Base-by-base conservation (phyloP, 768 basidiomycete genomes). In the Amanita muscaria region DNA sequence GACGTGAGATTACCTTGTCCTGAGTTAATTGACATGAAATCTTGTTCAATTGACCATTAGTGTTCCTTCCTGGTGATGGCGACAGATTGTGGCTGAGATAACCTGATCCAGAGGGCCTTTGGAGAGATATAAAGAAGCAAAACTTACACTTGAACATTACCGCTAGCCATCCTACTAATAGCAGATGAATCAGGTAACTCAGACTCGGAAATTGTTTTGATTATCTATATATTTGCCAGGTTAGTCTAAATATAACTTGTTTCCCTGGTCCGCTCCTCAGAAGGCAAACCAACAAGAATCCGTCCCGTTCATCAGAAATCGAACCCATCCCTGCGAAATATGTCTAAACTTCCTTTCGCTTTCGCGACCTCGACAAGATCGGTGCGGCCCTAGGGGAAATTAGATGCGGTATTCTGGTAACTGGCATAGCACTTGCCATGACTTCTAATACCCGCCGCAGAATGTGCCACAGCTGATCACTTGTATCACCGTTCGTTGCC, bases 401-500 rank as follows among this genome's bases (percentile, higher is more conserved):
- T n/a, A 42, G 50, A 25, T 56, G 34, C 32, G 44, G 33, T 40
- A 25, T 11, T 33, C 22, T 29, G 18, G 19, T 5, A n/a, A 29
- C 8, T 23, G 32, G 15, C 2, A 12, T 8, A 38, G 15, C 19
- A 63, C 74, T 40, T 49, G 88, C 91, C 91, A 97, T 84, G 25
- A 79, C 71, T 32, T 79, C 56, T 52, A 98, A 77, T 8, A 87
- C 78, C 33, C 91, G 76, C 47, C 87, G 74, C 19, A 99, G 73
- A 23, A 94, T 97, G 43, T 77, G 73, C 96, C 92, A 97, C 24
- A 98, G 67, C 51, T 90, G 86, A 45, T 84, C 79, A 48, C 85
- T 90, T 38, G 81, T 85, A 55, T 79, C 80, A 46, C 72, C 79
- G 47, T 68, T 77, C 1, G 74, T 75, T 7, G 77, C 64, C 54